phyloP scores from a whole-genome alignment of 768 basidiomycete species.

The Kwoniella mangroviensis region DNA sequence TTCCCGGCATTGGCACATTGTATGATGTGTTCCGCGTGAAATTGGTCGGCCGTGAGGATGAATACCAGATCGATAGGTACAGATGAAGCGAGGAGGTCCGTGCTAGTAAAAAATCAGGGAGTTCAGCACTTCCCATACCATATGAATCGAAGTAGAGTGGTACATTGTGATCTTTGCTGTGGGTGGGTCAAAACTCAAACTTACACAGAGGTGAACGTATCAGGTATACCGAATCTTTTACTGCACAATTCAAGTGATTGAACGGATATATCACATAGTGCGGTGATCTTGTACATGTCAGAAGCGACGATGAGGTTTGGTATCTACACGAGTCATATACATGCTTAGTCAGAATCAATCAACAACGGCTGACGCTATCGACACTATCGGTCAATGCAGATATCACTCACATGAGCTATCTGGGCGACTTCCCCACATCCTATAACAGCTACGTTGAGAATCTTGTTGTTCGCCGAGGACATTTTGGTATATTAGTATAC shows the following conservation, averaged over 20 bases:
- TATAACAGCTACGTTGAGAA: conserved; percentile 39
- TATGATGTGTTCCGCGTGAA: conserved; percentile 40
- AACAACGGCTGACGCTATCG: background rate
- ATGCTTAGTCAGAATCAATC: background rate
- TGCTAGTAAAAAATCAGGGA: conserved; percentile 1
- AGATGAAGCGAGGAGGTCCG: conserved; percentile 30
- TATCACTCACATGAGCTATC: conserved; percentile 31
- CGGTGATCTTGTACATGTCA: conserved; percentile 32
- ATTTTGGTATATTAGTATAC: background rate
- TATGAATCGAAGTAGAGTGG: too few relatives aligned
- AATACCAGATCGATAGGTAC: conserved; percentile 42
- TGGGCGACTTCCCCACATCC: conserved; percentile 43
- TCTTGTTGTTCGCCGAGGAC: conserved; percentile 7
- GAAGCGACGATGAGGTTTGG: conserved; percentile 33
- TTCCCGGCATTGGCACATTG: conserved; percentile 37
- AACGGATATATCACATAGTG: conserved; percentile 35
- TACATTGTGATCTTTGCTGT: too few relatives aligned
- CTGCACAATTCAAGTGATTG: conserved; percentile 32
- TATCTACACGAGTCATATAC: conserved; percentile 17
- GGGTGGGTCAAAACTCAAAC: too few relatives aligned
- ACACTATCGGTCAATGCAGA: background rate
- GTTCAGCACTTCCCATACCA: too few relatives aligned
- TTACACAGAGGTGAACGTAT: conserved; percentile 32
- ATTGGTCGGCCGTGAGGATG: conserved; percentile 35
- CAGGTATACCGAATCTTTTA: conserved; percentile 25